Evolutionary conservation across 495 filamentous ascomycete genomes (phyloP).

Genomic region (Rostrohypoxylon terebratum): DNA sequence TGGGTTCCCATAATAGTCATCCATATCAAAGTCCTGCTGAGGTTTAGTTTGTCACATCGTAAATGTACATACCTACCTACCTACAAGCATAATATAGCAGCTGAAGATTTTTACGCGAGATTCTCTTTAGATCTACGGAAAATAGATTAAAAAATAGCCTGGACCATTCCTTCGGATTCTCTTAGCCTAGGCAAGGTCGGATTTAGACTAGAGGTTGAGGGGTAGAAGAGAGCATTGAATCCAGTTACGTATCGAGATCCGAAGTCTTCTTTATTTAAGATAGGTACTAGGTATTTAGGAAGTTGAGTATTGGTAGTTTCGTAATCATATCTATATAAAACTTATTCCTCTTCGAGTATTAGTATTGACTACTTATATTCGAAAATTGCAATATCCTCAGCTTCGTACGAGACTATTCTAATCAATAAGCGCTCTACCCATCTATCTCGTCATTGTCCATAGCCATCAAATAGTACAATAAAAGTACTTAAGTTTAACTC

Average conservation of each 20-base stretch:
- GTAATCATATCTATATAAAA: no score
- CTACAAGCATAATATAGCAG: background rate
- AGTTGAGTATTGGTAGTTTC: no score
- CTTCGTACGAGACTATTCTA: background rate
- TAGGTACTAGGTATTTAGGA: no score
- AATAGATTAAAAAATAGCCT: constrained; percentile 16
- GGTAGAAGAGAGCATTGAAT: background rate
- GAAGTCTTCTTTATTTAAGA: background rate
- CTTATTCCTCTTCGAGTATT: no score
- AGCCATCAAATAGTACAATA: no score
- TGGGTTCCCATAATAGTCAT: background rate
- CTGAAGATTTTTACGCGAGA: background rate
- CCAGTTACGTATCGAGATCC: background rate
- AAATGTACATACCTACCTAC: background rate
- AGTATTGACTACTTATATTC: no score
- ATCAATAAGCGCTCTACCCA: background rate
- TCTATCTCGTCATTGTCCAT: background rate
- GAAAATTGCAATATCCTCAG: background rate
- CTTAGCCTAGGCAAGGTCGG: background rate
- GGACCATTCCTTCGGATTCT: background rate
- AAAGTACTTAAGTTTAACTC: background rate
- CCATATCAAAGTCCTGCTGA: background rate
- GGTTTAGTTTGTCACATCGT: constrained; percentile 1
- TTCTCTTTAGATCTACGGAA: constrained; percentile 12
- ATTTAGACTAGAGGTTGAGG: background rate